Evolutionary conservation across 768 basidiomycete genomes (phyloP).

Genomic region (Tricholoma hemisulphureum): DNA sequence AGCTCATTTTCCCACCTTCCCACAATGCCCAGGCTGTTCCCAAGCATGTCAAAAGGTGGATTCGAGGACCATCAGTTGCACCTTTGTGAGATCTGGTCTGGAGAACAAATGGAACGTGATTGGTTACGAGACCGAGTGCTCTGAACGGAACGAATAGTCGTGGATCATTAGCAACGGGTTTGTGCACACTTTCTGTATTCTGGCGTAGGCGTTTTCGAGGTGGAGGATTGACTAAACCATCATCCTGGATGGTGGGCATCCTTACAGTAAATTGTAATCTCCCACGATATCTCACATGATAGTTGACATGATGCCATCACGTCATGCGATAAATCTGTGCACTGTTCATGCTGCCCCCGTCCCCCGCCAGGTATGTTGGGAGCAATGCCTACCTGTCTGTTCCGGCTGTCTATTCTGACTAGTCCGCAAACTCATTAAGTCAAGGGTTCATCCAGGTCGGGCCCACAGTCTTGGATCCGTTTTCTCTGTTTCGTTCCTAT

Average conservation of each 20-base stretch:
- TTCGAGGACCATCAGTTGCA: conserved; percentile 75
- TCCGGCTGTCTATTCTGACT: no score
- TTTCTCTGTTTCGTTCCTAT: no score
- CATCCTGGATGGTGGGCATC: conserved; percentile 11
- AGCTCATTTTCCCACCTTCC: conserved; percentile 91
- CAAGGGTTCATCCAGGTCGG: no score
- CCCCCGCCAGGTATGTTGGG: no score
- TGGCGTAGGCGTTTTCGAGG: conserved; percentile 53
- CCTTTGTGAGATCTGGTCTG: conserved; percentile 86
- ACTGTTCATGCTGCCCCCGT: no score
- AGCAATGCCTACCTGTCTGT: no score
- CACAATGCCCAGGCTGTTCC: conserved; percentile 93
- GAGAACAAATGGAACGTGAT: conserved; percentile 83
- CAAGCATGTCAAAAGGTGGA: conserved; percentile 84
- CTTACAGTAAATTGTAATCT: no score
- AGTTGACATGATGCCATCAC: no score
- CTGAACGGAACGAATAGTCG: conserved; percentile 90
- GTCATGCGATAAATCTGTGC: no score
- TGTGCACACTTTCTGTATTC: conserved; percentile 20
- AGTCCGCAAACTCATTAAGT: no score
- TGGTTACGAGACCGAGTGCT: conserved; percentile 92
- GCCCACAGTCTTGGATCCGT: no score
- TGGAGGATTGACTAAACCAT: conserved; percentile 31
- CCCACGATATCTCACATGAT: no score
- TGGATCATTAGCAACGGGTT: conserved; percentile 32